Conservation (phyloP, 2,329 filamentous ascomycete genomes). For the Tolypocladium amazonense region DNA sequence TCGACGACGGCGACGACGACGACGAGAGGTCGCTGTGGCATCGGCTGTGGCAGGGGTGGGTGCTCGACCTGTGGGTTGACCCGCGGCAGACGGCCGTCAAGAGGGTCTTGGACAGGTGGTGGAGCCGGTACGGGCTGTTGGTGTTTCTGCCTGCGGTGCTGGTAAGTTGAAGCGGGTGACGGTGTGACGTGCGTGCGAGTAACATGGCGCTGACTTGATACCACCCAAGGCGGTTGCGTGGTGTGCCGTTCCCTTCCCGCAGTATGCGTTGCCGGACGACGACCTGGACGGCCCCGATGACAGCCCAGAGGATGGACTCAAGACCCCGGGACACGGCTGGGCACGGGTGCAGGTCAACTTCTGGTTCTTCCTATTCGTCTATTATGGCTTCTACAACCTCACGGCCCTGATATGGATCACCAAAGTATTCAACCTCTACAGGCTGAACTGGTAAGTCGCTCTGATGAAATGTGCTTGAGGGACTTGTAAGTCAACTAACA, state of each 20-base stretch:
- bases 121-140: conserved; percentile 49
- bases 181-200: background rate
- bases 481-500: background rate
- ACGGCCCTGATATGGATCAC: conserved; percentile 61
- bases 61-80: conserved; percentile 47
- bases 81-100: conserved; percentile 49
- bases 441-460: conserved; percentile 46
- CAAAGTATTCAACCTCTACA: conserved; percentile 62
- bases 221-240: conserved; percentile 44
- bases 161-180: conserved; percentile 27
- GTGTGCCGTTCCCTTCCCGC: conserved; percentile 56
- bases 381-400: conserved; percentile 59
- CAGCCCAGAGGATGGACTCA: conserved; percentile 12
- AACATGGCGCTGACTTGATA: background rate
- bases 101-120: conserved; percentile 51
- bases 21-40: conserved; percentile 24
- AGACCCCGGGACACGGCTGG: conserved; percentile 50
- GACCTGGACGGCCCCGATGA: conserved; percentile 22
- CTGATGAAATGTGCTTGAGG: background rate
- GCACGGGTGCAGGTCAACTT: conserved; percentile 56
- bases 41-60: conserved; percentile 23
- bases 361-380: conserved; percentile 62
- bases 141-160: conserved; percentile 50
- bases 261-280: conserved; percentile 42
- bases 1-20: conserved; percentile 12